A percentile compares a stretch with the other conserved stretches of the same genome.
These are phyloP conservation scores for Fallopia convolvulus DNA, from an alignment of 148 eudicot genomes.

Conservation along the genomic window DNA sequence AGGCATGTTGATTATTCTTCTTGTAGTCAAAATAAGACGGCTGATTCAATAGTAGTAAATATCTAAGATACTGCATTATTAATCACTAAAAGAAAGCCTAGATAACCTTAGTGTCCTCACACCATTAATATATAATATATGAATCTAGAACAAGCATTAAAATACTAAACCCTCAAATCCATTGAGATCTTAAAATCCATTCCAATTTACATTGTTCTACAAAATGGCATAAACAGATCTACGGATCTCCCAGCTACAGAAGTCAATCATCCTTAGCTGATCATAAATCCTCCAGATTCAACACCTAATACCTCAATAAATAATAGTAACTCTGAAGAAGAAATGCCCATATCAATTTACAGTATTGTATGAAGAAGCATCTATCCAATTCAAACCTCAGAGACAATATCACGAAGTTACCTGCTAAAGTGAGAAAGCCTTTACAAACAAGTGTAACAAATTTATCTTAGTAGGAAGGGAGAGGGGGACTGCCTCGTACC, in stretches of 20 bases:
- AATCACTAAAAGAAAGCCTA: not conserved
- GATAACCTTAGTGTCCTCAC: not conserved
- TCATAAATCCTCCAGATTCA: not conserved
- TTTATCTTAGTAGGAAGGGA: not conserved
- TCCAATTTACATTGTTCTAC: not conserved
- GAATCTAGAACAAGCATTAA: not conserved
- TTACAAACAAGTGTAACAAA: not conserved
- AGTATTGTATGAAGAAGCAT: not conserved
- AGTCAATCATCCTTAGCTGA: not conserved
- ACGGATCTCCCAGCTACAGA: not conserved
- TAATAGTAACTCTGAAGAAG: not conserved
- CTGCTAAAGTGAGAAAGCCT: not conserved
- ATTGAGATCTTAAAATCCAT: not conserved
- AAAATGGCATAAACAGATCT: not conserved
- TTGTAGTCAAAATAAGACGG: not conserved
- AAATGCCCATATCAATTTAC: not conserved
- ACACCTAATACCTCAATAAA: not conserved
- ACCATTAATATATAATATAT: not conserved
- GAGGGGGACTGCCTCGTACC: slow-evolving; percentile 25
- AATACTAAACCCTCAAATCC: not conserved
- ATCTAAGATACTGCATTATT: not conserved
- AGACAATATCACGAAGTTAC: not conserved
- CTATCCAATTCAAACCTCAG: not conserved
- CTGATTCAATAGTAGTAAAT: not conserved
- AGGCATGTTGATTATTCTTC: not conserved